These are phyloP conservation scores for Trichoderma koningii DNA, from an alignment of 2,329 filamentous ascomycete genomes.

Conservation along the genomic window DNA sequence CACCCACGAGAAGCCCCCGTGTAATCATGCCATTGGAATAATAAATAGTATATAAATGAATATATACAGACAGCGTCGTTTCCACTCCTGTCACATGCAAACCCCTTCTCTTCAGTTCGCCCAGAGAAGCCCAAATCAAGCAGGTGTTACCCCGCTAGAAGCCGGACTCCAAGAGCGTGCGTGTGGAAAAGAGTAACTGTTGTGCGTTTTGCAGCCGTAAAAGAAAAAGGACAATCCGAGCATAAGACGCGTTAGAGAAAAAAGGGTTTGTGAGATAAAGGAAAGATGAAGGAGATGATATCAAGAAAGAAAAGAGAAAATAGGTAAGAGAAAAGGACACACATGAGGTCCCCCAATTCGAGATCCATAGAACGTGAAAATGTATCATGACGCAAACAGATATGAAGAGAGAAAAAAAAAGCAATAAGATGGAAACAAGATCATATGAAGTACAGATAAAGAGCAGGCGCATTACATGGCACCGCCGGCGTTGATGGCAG, in stretches of 20 bases:
- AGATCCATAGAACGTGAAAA: conserved; percentile 32
- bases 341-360: conserved; percentile 32
- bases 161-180: conserved; percentile 30
- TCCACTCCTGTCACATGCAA: conserved; percentile 25
- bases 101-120: conserved; percentile 18
- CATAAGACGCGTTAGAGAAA: conserved; percentile 20
- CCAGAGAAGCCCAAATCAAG: conserved; percentile 6
- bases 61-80: conserved; percentile 27
- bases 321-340: conserved; percentile 8
- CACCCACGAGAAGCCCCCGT: conserved; percentile 1
- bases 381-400: conserved; percentile 29
- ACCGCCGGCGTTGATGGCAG: conserved; percentile 48
- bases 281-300: conserved; percentile 20
- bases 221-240: conserved; percentile 24
- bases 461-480: conserved; percentile 44
- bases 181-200: conserved; percentile 33
- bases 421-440: conserved; percentile 25
- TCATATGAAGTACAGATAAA: conserved; percentile 16
- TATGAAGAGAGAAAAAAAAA: conserved; percentile 26
- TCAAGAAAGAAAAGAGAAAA: conserved; percentile 13
- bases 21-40: conserved; percentile 19
- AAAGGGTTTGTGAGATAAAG: background rate
- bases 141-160: conserved; percentile 4
- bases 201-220: conserved; percentile 33
- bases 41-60: conserved; percentile 20